Base-by-base conservation (phyloP, 2,329 filamentous ascomycete species). In the Nigrograna mackinnonii region DNA sequence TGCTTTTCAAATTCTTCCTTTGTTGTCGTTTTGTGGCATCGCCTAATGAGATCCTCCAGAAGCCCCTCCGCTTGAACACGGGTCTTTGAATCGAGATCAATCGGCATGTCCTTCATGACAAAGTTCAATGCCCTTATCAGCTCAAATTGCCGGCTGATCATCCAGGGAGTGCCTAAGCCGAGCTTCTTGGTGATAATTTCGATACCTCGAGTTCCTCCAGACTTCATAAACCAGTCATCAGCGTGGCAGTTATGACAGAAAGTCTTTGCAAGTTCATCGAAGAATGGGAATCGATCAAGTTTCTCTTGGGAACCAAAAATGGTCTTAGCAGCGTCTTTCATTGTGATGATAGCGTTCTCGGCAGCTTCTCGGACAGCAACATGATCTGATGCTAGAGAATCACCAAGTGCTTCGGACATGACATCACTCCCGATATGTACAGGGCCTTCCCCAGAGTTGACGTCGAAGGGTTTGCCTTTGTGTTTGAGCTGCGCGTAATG, bases 201-300 rank as follows among this genome's bases (percentile, higher is more conserved):
- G 58, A 99, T 96, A 41, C 95, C 95, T 16, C 92, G 74, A 40
- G 88, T 91, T 28, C 94, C 94, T 36, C 92, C 94, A 26, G 91
- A 88, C 70, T 99, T 99, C 39, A 91, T 91, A 62, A 96, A 99
- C 94, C 95, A 99, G 59, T 99, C 94, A 66, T 99, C 92, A 58
- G 94, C 91, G 58, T 96, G 91, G 66, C 94, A 99, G 52, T 89
- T 91, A 65, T 99, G 94, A 56, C 89, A 94, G 65, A 97, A 96
- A 1, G 85, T 85, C 46, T 84, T 87, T 28, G 87, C 86, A 5
- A 99, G 77, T 58, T 92, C 85, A 44, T 79, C 80, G 71, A 99
- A 99, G 69, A 99, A 89, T 1, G 86, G 83, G 6, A 99, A 78
- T 42, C 84, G 84, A 22, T 88, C 83, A 22, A 91, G 84, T 39